phyloP scores from a whole-genome alignment of 768 basidiomycete species.

The Lactifluus piperatus region DNA sequence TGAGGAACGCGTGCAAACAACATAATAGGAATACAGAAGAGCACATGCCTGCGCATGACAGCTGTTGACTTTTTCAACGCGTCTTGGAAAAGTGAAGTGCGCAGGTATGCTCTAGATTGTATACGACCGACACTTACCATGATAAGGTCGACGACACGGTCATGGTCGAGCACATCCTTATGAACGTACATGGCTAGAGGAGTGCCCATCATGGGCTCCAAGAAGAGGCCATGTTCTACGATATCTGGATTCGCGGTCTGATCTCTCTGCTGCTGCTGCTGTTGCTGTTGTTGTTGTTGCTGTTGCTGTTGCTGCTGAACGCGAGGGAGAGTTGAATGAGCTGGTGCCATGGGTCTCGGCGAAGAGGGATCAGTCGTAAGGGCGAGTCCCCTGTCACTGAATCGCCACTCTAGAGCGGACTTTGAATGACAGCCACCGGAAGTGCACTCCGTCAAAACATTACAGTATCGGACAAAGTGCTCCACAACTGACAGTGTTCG shows the following conservation, averaged over 20 bases:
- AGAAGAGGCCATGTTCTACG: conserved; percentile 40
- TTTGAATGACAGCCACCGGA: conserved; percentile 14
- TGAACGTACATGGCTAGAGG: conserved; percentile 71
- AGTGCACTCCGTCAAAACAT: not conserved
- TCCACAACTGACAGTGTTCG: too few relatives aligned
- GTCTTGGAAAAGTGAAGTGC: not conserved
- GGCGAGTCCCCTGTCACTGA: conserved; percentile 23
- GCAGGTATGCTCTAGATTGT: not conserved
- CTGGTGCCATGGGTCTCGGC: conserved; percentile 75
- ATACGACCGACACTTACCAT: conserved; percentile 40
- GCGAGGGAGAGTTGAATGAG: conserved; percentile 50
- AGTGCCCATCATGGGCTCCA: conserved; percentile 76
- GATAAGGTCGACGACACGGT: conserved; percentile 53
- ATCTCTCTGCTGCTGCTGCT: conserved; percentile 30
- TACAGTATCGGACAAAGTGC: too few relatives aligned
- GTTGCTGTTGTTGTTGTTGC: conserved; percentile 34
- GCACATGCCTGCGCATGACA: not conserved
- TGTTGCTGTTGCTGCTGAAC: conserved; percentile 32
- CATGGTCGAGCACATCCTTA: conserved; percentile 68
- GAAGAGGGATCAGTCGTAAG: conserved; percentile 20
- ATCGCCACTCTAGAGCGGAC: conserved; percentile 19
- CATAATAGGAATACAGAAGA: not conserved
- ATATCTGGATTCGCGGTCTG: conserved; percentile 27
- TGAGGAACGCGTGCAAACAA: not conserved
- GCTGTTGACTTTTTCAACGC: not conserved